Conservation (phyloP, 768 basidiomycete species). For the Hygrophorus russula region DNA sequence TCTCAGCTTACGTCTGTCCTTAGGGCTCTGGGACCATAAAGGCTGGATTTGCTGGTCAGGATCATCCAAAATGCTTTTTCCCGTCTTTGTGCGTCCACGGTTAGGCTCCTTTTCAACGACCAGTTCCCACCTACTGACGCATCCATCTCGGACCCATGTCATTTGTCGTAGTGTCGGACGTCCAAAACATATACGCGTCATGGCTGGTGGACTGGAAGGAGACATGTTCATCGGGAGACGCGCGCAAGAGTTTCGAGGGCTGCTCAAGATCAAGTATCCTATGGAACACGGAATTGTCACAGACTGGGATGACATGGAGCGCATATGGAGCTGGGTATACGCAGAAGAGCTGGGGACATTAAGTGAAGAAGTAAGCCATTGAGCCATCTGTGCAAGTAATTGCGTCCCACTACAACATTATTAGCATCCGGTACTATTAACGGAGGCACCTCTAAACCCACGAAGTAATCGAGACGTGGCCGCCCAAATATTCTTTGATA, state of each 20-base stretch:
- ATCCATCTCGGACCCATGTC: conserved; percentile 11
- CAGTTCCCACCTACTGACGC: conserved; percentile 10
- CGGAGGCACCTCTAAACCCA: conserved; percentile 96
- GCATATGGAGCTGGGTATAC: conserved; percentile 98
- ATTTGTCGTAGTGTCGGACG: conserved; percentile 67
- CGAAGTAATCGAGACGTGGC: conserved; percentile 92
- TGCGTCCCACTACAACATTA: conserved; percentile 6
- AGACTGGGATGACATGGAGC: conserved; percentile 99
- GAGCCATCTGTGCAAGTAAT: conserved; percentile 9
- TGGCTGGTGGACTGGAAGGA: conserved; percentile 95
- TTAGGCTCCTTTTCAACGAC: conserved; percentile 16
- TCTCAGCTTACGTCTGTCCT: conserved; percentile 16
- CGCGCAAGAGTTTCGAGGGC: conserved; percentile 91
- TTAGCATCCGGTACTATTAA: conserved; percentile 96
- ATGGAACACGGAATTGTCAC: conserved; percentile 99
- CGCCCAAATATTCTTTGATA: conserved; percentile 99
- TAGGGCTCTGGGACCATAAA: conserved; percentile 98
- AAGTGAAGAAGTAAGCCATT: conserved; percentile 79
- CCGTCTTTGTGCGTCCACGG: conserved; percentile 83
- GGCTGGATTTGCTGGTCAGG: conserved; percentile 97
- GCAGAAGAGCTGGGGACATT: conserved; percentile 90
- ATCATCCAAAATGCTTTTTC: conserved; percentile 99
- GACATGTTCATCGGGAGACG: conserved; percentile 93
- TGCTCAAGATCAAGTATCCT: conserved; percentile 97
- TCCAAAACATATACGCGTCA: conserved; percentile 95